Percentiles rank a stretch among this genome's conserved stretches.
Evolutionary conservation across 768 basidiomycete species (phyloP).

Genomic region (Rhodocollybia butyracea): DNA sequence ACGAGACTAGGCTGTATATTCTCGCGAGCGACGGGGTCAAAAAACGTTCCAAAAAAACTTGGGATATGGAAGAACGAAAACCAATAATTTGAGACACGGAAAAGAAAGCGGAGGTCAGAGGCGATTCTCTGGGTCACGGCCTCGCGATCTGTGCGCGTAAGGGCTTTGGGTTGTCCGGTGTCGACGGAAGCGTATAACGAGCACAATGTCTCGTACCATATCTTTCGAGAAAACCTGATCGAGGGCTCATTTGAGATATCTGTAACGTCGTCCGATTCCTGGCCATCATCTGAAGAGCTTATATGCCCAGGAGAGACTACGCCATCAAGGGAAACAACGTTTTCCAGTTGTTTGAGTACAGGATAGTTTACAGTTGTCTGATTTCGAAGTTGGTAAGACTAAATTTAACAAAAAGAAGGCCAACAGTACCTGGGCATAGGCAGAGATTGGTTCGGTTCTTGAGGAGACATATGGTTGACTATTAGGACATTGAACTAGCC

Average conservation of each 20-base stretch:
- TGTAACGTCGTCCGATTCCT: conserved; percentile 16
- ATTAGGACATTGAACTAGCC: conserved; percentile 23
- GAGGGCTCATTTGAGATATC: conserved; percentile 56
- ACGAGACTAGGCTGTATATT: conserved; percentile 67
- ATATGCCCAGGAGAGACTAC: conserved; percentile 19
- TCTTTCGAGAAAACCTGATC: conserved; percentile 63
- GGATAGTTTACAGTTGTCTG: neutral
- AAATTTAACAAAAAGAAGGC: neutral
- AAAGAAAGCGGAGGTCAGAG: conserved; percentile 60
- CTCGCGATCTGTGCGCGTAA: conserved; percentile 44
- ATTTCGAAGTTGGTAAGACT: neutral
- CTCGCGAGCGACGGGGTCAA: conserved; percentile 49
- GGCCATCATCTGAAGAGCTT: conserved; percentile 22
- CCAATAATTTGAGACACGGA: conserved; percentile 65
- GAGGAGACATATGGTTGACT: conserved; percentile 1
- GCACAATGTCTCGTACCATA: conserved; percentile 77
- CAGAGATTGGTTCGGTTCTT: neutral
- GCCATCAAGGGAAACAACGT: neutral
- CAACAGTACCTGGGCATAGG: neutral
- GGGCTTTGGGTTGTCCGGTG: conserved; percentile 16
- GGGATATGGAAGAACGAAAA: conserved; percentile 74
- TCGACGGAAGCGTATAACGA: conserved; percentile 44
- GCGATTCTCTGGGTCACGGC: conserved; percentile 42
- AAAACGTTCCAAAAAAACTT: conserved; percentile 58
- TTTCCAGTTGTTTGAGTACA: neutral